Evolutionary conservation across 306 rosid species (phyloP), one percentile per base, ranked within the genome.

Genomic region (Quercus wislizeni): DNA sequence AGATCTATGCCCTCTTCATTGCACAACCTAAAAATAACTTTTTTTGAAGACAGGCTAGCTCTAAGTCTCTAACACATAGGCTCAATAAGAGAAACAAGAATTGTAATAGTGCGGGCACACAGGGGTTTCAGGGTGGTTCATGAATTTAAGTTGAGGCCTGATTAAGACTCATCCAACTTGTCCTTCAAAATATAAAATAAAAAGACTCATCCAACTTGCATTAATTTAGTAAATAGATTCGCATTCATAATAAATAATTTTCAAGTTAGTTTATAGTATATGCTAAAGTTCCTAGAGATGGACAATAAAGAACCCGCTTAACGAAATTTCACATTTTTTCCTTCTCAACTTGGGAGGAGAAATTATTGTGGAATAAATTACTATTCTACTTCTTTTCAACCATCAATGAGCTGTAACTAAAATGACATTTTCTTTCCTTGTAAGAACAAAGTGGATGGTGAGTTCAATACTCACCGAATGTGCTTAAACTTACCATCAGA

Each of bases 381-480:
- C 21, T 28, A 74, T 78, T 75, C 80, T 61, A 82, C 77, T 83
- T 69, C 54, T 78, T 69, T 73, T 81, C 78, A 79, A 86, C 78
- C 64, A 84, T 49, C 54, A 49, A 49, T 11, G 54, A 49, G 54
- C 54, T 49, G 15, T 3, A 49, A 12, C 54, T 12, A 49, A 49
- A 10, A 49, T 49, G 54, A 12, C 17, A 12, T 49, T 49, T 49
- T 49, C 54, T 12, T 12, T 49, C 14, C 54, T 49, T 49, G 54
- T 49, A 49, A 3, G 54, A 49, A 12, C 54, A 49, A 49, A 49
- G 4, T 49, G 54, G 17, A 49, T 13, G 54, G 54, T 49, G 17
- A 49, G 54, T 49, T 3, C 54, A 12, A 12, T 10, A 12, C 54
- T 13, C 54, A 49, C 17, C 1, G 54, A 49, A 49, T 49, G 54